Percentiles rank a stretch among this genome's conserved stretches.
These are phyloP conservation scores for Tolypocladium cylindrosporum DNA, from an alignment of 2,329 filamentous ascomycete genomes.

Conservation along the genomic window DNA sequence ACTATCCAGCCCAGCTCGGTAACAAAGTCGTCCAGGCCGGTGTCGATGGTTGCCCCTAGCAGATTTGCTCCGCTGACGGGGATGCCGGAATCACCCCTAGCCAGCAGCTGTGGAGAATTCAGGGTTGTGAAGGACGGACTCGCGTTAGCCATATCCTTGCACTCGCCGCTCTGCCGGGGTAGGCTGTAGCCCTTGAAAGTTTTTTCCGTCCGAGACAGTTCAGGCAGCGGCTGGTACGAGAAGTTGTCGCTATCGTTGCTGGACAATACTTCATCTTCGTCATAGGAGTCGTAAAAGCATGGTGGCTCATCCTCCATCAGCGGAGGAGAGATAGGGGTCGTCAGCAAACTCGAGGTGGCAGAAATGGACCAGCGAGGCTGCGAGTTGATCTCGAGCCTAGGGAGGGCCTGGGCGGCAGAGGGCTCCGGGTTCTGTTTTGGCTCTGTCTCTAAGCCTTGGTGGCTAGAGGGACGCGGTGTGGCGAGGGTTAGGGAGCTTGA, in stretches of 20 bases:
- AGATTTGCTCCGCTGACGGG: constrained; percentile 13
- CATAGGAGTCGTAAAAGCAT: constrained; percentile 36
- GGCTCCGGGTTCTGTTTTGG: constrained; percentile 9
- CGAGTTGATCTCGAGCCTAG: constrained; percentile 11
- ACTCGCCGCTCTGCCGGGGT: constrained; percentile 21
- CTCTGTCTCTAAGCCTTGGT: constrained; percentile 4
- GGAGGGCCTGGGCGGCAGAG: constrained; percentile 10
- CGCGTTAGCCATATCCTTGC: constrained; percentile 5
- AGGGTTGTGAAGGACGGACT: constrained; percentile 5
- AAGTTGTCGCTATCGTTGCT: constrained; percentile 26
- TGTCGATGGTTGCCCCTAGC: constrained; percentile 24
- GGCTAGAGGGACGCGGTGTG: constrained; percentile 8
- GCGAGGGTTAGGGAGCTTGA: constrained; percentile 14
- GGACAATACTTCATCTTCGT: constrained; percentile 28
- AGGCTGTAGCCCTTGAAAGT: constrained; percentile 34
- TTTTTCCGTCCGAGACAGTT: constrained; percentile 7
- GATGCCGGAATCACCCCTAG: constrained; percentile 9
- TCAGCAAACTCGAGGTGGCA: constrained; percentile 15
- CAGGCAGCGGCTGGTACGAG: constrained; percentile 12
- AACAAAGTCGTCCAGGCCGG: constrained; percentile 29
- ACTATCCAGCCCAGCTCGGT: constrained; percentile 43
- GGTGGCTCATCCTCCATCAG: constrained; percentile 30
- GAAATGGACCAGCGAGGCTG: constrained; percentile 18
- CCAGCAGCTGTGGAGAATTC: constrained; percentile 15
- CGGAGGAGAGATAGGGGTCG: constrained; percentile 25